Conservation (phyloP, 1,284 basidiomycete genomes). For the Leccinum subspadiceum region DNA sequence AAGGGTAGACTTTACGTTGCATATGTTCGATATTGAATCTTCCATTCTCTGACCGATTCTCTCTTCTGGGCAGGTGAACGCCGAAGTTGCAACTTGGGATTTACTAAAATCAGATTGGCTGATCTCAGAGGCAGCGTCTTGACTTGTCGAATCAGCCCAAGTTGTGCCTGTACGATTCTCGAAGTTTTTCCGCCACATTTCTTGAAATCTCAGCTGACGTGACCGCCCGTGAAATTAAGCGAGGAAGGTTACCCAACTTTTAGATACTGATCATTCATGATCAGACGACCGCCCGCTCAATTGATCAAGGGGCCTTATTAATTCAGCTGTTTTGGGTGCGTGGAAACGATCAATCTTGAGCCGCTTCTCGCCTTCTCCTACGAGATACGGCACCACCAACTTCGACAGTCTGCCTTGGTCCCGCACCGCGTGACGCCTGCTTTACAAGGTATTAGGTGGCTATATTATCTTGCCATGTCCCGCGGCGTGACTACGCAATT, state of each 20-base stretch:
- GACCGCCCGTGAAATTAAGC: not conserved
- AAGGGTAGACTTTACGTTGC: not conserved
- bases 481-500: too few relatives aligned
- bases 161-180: not conserved
- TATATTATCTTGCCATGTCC: not conserved
- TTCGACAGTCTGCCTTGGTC: not conserved
- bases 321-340: not conserved
- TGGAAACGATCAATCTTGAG: not conserved
- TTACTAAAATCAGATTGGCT: not conserved
- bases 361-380: not conserved
- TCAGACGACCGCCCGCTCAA: not conserved
- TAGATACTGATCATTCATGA: not conserved
- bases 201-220: not conserved
- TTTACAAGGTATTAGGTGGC: not conserved
- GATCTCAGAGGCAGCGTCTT: not conserved
- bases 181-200: not conserved
- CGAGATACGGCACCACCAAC: not conserved
- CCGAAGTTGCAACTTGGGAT: not conserved
- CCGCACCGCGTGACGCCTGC: not conserved
- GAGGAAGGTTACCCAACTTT: not conserved
- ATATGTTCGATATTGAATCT: not conserved
- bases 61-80: not conserved
- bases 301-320: not conserved
- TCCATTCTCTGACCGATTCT: not conserved
- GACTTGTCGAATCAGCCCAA: not conserved